Percentiles rank a stretch among this genome's conserved stretches.
phyloP scores from a whole-genome alignment of 805 yeast species.

The Dipodascus albidus region DNA sequence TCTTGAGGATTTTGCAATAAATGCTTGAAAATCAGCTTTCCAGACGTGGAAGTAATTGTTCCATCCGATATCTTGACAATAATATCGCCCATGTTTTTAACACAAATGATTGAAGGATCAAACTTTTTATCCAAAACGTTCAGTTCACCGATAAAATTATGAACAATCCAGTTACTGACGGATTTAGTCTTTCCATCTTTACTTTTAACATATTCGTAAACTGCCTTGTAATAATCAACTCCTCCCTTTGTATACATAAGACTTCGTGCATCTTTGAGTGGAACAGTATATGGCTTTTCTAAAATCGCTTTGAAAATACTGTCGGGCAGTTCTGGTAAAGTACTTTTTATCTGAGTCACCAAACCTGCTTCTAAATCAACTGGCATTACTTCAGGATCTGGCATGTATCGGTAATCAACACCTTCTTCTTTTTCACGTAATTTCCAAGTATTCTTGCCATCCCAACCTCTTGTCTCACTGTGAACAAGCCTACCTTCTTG shows the following conservation, averaged over 20 bases:
- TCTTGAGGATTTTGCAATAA: constrained; percentile 27
- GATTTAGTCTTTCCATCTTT: constrained; percentile 23
- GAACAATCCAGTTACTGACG: constrained; percentile 72
- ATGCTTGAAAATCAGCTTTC: constrained; percentile 51
- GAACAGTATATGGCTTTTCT: constrained; percentile 40
- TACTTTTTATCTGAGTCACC: constrained; percentile 28
- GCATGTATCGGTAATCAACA: constrained; percentile 85
- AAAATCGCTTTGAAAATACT: constrained; percentile 36
- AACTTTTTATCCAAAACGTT: constrained; percentile 35
- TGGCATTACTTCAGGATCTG: constrained; percentile 79
- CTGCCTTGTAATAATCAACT: constrained; percentile 39
- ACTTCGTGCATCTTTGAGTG: constrained; percentile 65
- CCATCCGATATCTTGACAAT: constrained; percentile 36
- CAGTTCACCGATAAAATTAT: constrained; percentile 65
- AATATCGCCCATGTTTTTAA: constrained; percentile 41
- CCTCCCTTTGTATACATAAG: constrained; percentile 42
- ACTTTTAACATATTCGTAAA: constrained; percentile 25
- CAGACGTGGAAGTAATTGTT: constrained; percentile 54
- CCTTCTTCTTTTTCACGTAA: constrained; percentile 70
- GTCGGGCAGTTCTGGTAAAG: constrained; percentile 52
- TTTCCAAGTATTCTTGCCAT: constrained; percentile 56
- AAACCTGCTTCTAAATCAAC: constrained; percentile 37
- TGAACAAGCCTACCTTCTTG: constrained; percentile 27
- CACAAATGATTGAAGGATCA: constrained; percentile 26
- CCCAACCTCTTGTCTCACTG: constrained; percentile 89